Conservation (phyloP, 2,329 filamentous ascomycete species). For the Paecilomyces sp. region DNA sequence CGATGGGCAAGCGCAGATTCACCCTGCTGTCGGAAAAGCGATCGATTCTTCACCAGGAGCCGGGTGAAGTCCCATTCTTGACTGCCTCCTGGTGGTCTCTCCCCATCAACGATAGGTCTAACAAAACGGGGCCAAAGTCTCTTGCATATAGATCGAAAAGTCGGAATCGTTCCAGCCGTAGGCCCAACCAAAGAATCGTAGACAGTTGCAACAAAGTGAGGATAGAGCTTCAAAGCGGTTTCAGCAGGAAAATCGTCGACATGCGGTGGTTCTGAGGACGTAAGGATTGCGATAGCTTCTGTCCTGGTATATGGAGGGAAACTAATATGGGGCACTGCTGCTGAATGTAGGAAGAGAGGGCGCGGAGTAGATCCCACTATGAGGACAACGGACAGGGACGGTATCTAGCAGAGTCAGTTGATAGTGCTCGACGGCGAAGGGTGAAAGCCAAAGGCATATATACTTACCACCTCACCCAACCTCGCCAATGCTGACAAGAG, state of each 20-base stretch:
- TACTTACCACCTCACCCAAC: slow-evolving; percentile 68
- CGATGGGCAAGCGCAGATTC: slow-evolving; percentile 37
- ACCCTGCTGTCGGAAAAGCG: slow-evolving; percentile 39
- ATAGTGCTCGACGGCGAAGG: background rate
- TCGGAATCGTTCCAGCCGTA: slow-evolving; percentile 69
- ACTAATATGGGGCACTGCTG: slow-evolving; percentile 67
- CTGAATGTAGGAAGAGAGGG: slow-evolving; percentile 60
- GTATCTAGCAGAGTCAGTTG: slow-evolving; percentile 52
- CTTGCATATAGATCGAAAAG: slow-evolving; percentile 62
- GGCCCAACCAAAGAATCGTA: slow-evolving; percentile 81
- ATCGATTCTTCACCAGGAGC: slow-evolving; percentile 55
- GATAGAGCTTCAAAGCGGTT: slow-evolving; percentile 31
- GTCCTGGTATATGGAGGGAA: slow-evolving; percentile 79
- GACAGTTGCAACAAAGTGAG: slow-evolving; percentile 72
- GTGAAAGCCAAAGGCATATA: background rate
- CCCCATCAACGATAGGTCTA: slow-evolving; percentile 66
- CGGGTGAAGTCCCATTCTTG: slow-evolving; percentile 75
- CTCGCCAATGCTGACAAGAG: slow-evolving; percentile 74
- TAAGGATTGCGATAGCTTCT: slow-evolving; percentile 71
- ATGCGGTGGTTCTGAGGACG: slow-evolving; percentile 42
- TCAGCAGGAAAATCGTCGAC: slow-evolving; percentile 23
- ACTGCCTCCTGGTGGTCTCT: slow-evolving; percentile 37
- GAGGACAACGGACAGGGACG: slow-evolving; percentile 68
- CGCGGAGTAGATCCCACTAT: slow-evolving; percentile 63
- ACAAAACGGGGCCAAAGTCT: slow-evolving; percentile 83